Percentiles rank a stretch among this genome's conserved stretches.
Evolutionary conservation across 2,329 filamentous ascomycete species (phyloP).

Genomic region (Neoarthrinium moseri): DNA sequence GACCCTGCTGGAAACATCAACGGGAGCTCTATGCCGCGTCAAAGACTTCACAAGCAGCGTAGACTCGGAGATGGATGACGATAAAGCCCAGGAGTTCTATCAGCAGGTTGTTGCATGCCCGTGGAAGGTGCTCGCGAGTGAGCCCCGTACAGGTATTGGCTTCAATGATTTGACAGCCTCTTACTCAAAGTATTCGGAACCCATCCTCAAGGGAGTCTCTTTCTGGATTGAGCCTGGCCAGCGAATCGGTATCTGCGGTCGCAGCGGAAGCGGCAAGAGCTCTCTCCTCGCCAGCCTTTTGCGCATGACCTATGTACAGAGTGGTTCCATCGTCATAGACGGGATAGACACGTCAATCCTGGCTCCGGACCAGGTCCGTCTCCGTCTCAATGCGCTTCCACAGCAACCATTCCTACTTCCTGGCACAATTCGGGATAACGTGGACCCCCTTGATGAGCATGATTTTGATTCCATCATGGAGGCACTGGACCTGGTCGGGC

Average conservation of each 20-base stretch:
- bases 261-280: conserved; percentile 4
- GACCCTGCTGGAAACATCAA: conserved; percentile 22
- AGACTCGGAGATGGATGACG: too few relatives aligned
- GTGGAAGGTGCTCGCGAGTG: conserved; percentile 13
- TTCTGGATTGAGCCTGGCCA: not conserved
- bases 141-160: not conserved
- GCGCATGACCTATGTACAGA: not conserved
- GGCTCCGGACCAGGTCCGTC: conserved; percentile 4
- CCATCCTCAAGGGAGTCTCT: conserved; percentile 10
- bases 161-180: not conserved
- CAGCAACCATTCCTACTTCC: conserved; percentile 16
- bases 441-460: too few relatives aligned
- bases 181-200: not conserved
- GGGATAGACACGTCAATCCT: conserved; percentile 10
- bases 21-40: conserved; percentile 17
- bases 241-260: not conserved
- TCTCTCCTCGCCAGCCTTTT: not conserved
- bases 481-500: not conserved
- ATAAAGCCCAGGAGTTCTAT: conserved; percentile 7
- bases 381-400: conserved; percentile 12
- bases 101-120: conserved; percentile 12
- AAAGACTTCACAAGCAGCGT: too few relatives aligned
- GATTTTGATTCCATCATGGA: too few relatives aligned
- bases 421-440: conserved; percentile 13
- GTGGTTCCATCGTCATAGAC: conserved; percentile 11